phyloP scores from a whole-genome alignment of 352 stramenopile species.

The Globisporangium lucens region DNA sequence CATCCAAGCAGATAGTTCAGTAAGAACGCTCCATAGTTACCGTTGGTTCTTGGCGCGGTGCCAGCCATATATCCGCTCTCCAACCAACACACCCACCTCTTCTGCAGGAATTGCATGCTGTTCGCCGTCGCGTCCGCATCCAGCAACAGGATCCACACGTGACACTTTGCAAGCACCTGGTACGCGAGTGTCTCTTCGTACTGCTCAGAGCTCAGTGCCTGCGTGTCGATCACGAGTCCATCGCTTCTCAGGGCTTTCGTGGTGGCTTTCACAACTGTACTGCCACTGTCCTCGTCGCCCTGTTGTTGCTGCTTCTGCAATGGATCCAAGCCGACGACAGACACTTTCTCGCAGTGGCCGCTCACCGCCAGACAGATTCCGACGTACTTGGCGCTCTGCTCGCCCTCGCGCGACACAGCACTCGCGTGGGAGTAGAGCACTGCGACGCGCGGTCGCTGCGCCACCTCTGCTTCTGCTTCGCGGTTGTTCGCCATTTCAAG shows the following conservation, averaged over 20 bases:
- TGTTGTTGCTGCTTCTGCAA: neutral
- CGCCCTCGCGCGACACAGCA: conserved; percentile 44
- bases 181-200: conserved; percentile 48
- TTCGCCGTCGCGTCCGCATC: conserved; percentile 39
- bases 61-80: neutral
- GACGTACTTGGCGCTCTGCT: conserved; percentile 60
- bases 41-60: neutral
- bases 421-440: conserved; percentile 58
- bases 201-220: conserved; percentile 14
- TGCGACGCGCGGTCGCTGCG: conserved; percentile 34
- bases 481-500: neutral
- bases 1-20: neutral
- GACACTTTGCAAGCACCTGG: conserved; percentile 39
- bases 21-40: neutral
- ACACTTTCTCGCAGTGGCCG: conserved; percentile 43
- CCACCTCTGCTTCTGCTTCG: no score
- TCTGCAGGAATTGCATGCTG: conserved; percentile 42
- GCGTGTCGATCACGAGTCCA: conserved; percentile 36
- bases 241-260: conserved; percentile 42
- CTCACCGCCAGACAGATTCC: conserved; percentile 51
- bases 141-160: conserved; percentile 61
- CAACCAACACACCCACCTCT: conserved; percentile 28
- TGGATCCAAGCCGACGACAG: conserved; percentile 30
- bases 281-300: no score
- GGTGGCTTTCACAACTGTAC: neutral